Evolutionary conservation across 1,139 yeast genomes (phyloP), one percentile per base, ranked within the genome.

Genomic region (Debaryomyces coudertii): DNA sequence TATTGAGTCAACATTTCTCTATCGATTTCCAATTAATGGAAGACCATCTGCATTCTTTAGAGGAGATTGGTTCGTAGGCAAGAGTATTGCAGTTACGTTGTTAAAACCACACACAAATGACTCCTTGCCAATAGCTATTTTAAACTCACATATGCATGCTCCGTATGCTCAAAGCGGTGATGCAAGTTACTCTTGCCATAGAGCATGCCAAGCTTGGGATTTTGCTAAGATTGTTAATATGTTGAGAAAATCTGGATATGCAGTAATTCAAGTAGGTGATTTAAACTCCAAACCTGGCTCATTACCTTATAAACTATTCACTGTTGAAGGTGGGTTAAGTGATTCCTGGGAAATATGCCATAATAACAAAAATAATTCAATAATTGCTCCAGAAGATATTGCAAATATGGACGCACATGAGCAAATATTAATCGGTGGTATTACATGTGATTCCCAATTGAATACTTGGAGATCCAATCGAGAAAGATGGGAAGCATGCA

Each of bases 31-130:
- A 0, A 80, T 93, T 49, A 93, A 92, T 65, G 99, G 99, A 1
- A 75, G 97, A 42, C 96, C 98, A 1, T 83, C 92, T 31, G 99
- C 99, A 0, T 85, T 95, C 52, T 87, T 81, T 69, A 71, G 98
- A 49, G 99, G 99, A 24, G 99, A 93, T 64, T 93, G 97, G 96
- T 89, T 80, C 54, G 99, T 95, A 20, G 99, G 99, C 2, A 93
- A 93, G 63, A 80, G 95, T 20, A 80, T 90, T 16, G 88, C 96
- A 0, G 83, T 90, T 2, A 87, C 96, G 0, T 66, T 85, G 11
- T 71, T 92, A 38, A 69, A 71, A 44, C 85, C 87, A 7, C 71
- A 77, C 6, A 62, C 62, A 16, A 58, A 68, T 1, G 73, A 76
- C 12, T 62, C 73, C 3, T 66, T 76, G 15, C 89, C 85, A 12